phyloP scores from a whole-genome alignment of 768 basidiomycete genomes.

The Lactifluus subvellereus region DNA sequence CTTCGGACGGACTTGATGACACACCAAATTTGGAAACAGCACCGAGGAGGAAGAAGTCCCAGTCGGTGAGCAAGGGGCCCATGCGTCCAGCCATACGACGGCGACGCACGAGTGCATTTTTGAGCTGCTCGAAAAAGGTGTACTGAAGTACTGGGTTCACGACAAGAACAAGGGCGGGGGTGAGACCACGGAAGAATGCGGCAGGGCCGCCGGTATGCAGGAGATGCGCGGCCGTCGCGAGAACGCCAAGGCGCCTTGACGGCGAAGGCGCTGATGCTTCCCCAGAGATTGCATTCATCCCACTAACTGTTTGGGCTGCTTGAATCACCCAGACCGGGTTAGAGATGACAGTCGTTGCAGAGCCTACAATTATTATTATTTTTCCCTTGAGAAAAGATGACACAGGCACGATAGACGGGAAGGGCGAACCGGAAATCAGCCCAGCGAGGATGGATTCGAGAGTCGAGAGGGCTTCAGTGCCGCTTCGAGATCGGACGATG shows the following conservation, averaged over 20 bases:
- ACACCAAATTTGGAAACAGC: constrained; percentile 85
- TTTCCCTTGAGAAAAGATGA: neutral
- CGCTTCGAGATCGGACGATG: constrained; percentile 49
- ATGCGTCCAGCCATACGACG: constrained; percentile 44
- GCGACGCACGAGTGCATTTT: constrained; percentile 68
- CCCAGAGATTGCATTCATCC: constrained; percentile 33
- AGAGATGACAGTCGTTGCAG: constrained; percentile 79
- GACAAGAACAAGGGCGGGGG: constrained; percentile 89
- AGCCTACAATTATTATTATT: constrained; percentile 50
- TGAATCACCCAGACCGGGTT: constrained; percentile 99
- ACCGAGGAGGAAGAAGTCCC: constrained; percentile 93
- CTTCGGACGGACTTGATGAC: constrained; percentile 22
- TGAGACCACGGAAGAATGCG: constrained; percentile 92
- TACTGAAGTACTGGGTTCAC: constrained; percentile 94
- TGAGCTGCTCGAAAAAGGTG: constrained; percentile 92
- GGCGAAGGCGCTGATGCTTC: constrained; percentile 26
- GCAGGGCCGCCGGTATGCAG: constrained; percentile 64
- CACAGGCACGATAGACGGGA: neutral
- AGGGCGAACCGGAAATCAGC: constrained; percentile 66
- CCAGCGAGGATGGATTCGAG: constrained; percentile 88
- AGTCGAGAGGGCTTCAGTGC: constrained; percentile 69
- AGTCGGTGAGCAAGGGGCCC: constrained; percentile 59
- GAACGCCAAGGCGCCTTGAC: constrained; percentile 50
- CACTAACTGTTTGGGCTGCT: constrained; percentile 76
- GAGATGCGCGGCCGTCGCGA: constrained; percentile 65